Conservation (phyloP, 257 asterid species). For the Salvia hispanica region DNA sequence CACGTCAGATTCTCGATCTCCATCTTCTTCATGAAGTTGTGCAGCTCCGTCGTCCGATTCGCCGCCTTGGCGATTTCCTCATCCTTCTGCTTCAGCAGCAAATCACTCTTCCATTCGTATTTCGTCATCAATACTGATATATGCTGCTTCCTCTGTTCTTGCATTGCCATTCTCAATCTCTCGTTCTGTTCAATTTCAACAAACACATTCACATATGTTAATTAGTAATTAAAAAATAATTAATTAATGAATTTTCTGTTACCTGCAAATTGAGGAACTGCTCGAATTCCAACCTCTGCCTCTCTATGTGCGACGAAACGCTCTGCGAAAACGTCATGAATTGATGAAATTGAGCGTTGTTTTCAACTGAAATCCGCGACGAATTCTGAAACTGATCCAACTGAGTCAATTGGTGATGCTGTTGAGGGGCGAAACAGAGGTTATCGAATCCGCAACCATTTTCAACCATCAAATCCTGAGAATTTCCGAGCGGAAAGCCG, state of each 20-base stretch:
- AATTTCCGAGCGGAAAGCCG: slow-evolving; percentile 36
- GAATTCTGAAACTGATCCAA: slow-evolving; percentile 41
- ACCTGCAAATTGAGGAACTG: slow-evolving; percentile 62
- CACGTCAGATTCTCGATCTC: slow-evolving; percentile 62
- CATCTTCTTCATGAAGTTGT: slow-evolving; percentile 39
- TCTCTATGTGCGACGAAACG: slow-evolving; percentile 44
- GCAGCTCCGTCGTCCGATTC: slow-evolving; percentile 47
- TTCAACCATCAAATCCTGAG: slow-evolving; percentile 44
- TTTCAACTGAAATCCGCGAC: slow-evolving; percentile 19
- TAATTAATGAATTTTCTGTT: background rate
- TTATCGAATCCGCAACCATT: slow-evolving; percentile 42
- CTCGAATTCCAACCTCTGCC: slow-evolving; percentile 61
- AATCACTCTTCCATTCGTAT: slow-evolving; percentile 48
- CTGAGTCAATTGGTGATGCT: slow-evolving; percentile 31
- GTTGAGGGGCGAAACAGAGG: slow-evolving; percentile 28
- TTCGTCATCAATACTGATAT: slow-evolving; percentile 39
- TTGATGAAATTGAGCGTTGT: slow-evolving; percentile 8
- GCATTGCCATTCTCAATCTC: slow-evolving; percentile 53
- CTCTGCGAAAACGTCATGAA: slow-evolving; percentile 30
- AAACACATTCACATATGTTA: background rate
- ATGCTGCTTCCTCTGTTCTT: slow-evolving; percentile 67
- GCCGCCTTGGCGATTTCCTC: slow-evolving; percentile 56
- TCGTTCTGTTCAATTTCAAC: slow-evolving; percentile 51
- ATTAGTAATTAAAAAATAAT: background rate
- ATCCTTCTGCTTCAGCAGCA: slow-evolving; percentile 56